Conservation (phyloP, 371 early-diverging fungal genomes). For the Smittium mucronatum region DNA sequence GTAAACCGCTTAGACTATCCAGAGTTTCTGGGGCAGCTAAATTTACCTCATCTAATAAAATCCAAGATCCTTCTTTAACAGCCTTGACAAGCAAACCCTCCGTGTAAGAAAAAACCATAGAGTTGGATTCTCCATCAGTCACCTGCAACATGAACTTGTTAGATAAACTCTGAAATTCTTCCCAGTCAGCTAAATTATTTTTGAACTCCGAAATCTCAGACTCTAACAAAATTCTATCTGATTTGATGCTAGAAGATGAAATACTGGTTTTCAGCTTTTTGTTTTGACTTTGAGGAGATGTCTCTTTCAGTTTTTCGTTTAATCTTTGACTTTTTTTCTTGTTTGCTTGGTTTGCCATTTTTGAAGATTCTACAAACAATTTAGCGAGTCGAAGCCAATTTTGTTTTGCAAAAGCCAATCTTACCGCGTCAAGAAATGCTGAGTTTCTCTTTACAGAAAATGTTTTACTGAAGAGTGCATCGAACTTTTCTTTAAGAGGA, state of each 20-base stretch:
- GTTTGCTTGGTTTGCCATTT: constrained; percentile 59
- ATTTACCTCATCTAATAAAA: constrained; percentile 98
- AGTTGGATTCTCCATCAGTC: constrained; percentile 46
- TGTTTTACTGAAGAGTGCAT: constrained; percentile 66
- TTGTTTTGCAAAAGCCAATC: constrained; percentile 48
- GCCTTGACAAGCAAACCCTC: constrained; percentile 91
- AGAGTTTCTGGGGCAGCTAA: constrained; percentile 91
- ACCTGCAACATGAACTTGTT: constrained; percentile 22
- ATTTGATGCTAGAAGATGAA: neutral
- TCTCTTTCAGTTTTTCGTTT: neutral
- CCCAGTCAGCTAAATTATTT: constrained; percentile 15
- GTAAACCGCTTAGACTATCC: constrained; percentile 75
- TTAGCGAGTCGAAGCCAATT: constrained; percentile 72
- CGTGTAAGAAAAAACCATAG: constrained; percentile 80
- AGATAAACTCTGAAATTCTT: constrained; percentile 13
- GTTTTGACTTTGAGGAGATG: neutral
- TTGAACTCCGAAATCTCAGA: neutral
- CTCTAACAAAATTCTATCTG: neutral
- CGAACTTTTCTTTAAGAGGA: constrained; percentile 74
- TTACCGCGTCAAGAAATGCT: constrained; percentile 66
- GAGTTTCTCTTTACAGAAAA: constrained; percentile 77
- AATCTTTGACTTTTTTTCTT: constrained; percentile 12
- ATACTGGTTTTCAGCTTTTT: neutral
- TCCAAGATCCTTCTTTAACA: constrained; percentile 87
- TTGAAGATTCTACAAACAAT: constrained; percentile 52